Percentiles rank a stretch among this genome's conserved stretches.
These are phyloP conservation scores for Puccinia polysora DNA, from an alignment of 1,284 basidiomycete species.

Conservation along the genomic window DNA sequence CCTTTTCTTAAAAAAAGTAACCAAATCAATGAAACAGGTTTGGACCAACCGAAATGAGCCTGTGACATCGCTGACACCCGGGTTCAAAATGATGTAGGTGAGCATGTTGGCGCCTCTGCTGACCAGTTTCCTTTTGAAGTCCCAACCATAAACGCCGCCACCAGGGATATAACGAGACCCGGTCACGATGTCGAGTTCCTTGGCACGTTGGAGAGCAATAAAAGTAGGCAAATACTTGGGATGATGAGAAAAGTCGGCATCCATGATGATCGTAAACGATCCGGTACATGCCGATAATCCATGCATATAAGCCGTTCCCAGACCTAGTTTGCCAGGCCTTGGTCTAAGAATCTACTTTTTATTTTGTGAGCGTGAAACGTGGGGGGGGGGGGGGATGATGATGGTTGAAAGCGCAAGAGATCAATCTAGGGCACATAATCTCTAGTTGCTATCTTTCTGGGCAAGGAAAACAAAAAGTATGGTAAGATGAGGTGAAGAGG, in stretches of 20 bases:
- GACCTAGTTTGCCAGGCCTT: constrained; percentile 26
- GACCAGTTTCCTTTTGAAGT: constrained; percentile 76
- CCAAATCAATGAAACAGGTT: no score
- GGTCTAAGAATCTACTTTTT: constrained; percentile 35
- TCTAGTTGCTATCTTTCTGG: not conserved
- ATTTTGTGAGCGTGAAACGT: not conserved
- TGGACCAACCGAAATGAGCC: constrained; percentile 76
- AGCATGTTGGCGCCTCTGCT: constrained; percentile 80
- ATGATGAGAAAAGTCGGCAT: constrained; percentile 91
- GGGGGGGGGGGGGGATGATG: constrained; percentile 4
- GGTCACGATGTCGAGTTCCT: constrained; percentile 81
- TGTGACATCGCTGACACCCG: constrained; percentile 78
- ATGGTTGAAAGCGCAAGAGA: not conserved
- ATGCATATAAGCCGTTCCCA: constrained; percentile 83
- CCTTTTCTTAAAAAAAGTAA: no score
- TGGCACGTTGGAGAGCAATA: constrained; percentile 62
- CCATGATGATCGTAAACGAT: constrained; percentile 95
- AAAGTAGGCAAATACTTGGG: constrained; percentile 44
- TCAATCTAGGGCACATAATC: not conserved
- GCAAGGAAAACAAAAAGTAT: not conserved
- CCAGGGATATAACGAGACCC: constrained; percentile 75
- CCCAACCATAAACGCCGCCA: constrained; percentile 84
- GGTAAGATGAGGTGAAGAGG: not conserved
- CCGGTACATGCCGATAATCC: constrained; percentile 79
- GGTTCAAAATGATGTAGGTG: constrained; percentile 71